These are phyloP conservation scores for Crucihimalaya himalaica DNA, from an alignment of 345 rosid genomes.

Conservation along the genomic window DNA sequence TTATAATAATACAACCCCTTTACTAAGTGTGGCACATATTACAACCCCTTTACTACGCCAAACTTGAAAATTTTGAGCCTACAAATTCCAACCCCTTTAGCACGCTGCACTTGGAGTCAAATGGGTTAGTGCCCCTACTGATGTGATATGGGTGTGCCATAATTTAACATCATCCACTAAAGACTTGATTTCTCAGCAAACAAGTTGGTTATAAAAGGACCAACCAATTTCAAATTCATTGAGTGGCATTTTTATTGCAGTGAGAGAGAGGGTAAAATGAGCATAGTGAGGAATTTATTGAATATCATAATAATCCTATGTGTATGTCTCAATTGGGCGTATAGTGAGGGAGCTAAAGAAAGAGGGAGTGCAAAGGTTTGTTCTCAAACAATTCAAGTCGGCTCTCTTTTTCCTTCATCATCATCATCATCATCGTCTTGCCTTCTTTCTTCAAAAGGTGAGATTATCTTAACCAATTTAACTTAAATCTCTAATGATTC, in stretches of 20 bases:
- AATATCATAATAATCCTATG: constrained; percentile 22
- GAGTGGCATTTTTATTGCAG: constrained; percentile 7
- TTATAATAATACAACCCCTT: background rate
- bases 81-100: background rate
- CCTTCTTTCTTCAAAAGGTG: constrained; percentile 46
- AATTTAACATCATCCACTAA: background rate
- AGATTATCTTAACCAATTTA: background rate
- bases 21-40: background rate
- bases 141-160: background rate
- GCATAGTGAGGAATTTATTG: constrained; percentile 12
- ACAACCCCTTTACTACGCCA: background rate
- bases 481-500: background rate
- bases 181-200: background rate
- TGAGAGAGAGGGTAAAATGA: background rate
- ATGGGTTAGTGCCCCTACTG: background rate
- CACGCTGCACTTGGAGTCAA: background rate
- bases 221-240: constrained; percentile 18
- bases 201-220: constrained; percentile 2
- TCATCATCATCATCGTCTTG: constrained; percentile 39
- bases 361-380: constrained; percentile 8
- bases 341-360: constrained; percentile 32
- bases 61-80: background rate
- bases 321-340: constrained; percentile 15
- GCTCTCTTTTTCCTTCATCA: constrained; percentile 44
- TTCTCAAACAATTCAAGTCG: constrained; percentile 41